Base-by-base conservation (phyloP, 208 protist genomes). In the Tetramitus jugosus region DNA sequence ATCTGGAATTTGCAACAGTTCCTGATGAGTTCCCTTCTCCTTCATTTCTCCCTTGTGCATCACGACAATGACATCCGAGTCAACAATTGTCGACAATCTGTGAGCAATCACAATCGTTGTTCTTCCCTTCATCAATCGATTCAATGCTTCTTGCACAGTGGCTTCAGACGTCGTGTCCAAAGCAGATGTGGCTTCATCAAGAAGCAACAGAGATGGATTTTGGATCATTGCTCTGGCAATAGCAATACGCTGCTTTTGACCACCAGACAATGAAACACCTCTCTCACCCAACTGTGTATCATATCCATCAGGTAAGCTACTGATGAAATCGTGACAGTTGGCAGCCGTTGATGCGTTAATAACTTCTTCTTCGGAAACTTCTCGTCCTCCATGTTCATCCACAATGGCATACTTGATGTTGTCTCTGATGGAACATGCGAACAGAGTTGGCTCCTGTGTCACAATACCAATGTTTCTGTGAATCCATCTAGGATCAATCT, bases 51-150 rank as follows among this genome's bases (percentile, higher is more conserved):
- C n/a, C n/a, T n/a, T n/a, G n/a, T n/a, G n/a, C n/a, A n/a, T n/a
- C n/a, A n/a, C n/a, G n/a, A n/a, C n/a, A n/a, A n/a, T n/a, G n/a
- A n/a, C n/a, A n/a, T n/a, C n/a, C n/a, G n/a, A 79, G 49, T 84
- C 76, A 7, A 68, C 31, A 17, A 92, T 81, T 26, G 92, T 95
- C 26, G 83, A 83, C 31, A 94, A 77, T 60, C 91, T 77, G 80
- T 95, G 92, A 13, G 92, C 92, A 72, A 95, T 87, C 23, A 92
- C 76, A 37, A 95, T 80, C 0, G 82, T 81, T 23, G 91, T 94
- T 49, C 91, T 68, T 23, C 79, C 76, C 37, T 76, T 23, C 80
- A 91, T 88, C 23, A 91, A 43, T 7, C 53, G 8, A 35, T 62
- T 42, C 4, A 79, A 74, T 39, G 76, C 76, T 29, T 76, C 53